Evolutionary conservation across 768 basidiomycete genomes (phyloP).

Genomic region (Nidularia pulvinata): DNA sequence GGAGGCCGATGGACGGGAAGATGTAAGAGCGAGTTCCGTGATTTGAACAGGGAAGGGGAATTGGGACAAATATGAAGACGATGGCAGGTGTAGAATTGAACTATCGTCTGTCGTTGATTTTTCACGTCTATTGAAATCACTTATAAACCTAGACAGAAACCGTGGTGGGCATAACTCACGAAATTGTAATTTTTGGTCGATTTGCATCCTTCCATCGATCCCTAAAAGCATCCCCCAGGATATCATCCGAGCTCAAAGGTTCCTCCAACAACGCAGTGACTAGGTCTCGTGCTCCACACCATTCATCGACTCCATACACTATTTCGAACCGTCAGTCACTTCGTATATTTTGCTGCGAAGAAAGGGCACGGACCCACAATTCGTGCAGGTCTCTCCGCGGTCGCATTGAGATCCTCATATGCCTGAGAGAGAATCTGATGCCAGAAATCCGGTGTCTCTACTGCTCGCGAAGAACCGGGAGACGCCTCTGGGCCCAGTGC

Average conservation of each 20-base stretch:
- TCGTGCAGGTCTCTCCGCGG: constrained; percentile 32
- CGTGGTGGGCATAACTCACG: constrained; percentile 20
- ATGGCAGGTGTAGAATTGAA: constrained; percentile 30
- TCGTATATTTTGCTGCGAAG: neutral
- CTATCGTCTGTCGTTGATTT: neutral
- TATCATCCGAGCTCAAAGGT: constrained; percentile 58
- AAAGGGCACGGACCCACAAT: constrained; percentile 42
- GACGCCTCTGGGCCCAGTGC: constrained; percentile 22
- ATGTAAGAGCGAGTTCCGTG: constrained; percentile 30
- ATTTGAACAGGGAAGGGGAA: constrained; percentile 52
- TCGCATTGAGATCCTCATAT: constrained; percentile 27
- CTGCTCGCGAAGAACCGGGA: constrained; percentile 10
- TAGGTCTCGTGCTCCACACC: constrained; percentile 53
- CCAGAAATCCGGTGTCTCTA: constrained; percentile 44
- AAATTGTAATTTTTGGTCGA: constrained; percentile 29
- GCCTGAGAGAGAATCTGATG: constrained; percentile 34
- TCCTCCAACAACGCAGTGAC: constrained; percentile 73
- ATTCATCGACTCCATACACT: constrained; percentile 63
- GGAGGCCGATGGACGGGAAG: constrained; percentile 11
- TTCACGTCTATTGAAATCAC: neutral
- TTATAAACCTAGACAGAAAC: constrained; percentile 12
- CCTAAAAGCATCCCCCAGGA: constrained; percentile 38
- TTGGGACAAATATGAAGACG: constrained; percentile 50
- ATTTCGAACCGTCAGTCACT: neutral
- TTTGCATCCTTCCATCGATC: constrained; percentile 43